Percentiles rank a stretch among this genome's conserved stretches.
Evolutionary conservation across 2,329 filamentous ascomycete species (phyloP).

Genomic region (Westerdykella ornata): DNA sequence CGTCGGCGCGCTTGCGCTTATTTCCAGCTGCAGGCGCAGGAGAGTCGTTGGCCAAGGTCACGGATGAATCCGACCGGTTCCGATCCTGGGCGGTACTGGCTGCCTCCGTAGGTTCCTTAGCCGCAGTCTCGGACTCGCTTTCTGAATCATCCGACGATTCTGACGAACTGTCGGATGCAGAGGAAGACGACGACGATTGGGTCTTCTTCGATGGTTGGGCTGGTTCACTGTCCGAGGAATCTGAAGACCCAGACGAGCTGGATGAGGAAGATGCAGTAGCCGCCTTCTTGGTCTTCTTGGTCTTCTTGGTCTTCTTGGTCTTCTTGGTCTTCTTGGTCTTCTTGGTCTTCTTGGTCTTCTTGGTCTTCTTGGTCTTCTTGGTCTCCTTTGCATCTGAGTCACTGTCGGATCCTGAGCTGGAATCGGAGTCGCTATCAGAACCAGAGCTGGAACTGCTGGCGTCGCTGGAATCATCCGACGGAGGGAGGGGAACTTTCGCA

Average conservation of each 20-base stretch:
- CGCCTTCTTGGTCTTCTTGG: too few relatives aligned
- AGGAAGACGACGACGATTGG: constrained; percentile 8
- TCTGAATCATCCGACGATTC: constrained; percentile 11
- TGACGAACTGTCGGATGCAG: constrained; percentile 5
- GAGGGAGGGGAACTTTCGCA: constrained; percentile 24
- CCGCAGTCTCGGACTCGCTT: constrained; percentile 13
- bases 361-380: too few relatives aligned
- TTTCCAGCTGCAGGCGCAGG: constrained; percentile 27
- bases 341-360: too few relatives aligned
- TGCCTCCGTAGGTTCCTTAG: background rate
- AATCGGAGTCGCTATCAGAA: constrained; percentile 13
- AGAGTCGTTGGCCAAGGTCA: constrained; percentile 28
- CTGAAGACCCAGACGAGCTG: constrained; percentile 6
- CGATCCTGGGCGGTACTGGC: constrained; percentile 14
- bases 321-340: too few relatives aligned
- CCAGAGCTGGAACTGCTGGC: constrained; percentile 19
- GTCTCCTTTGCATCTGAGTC: background rate
- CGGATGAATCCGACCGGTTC: constrained; percentile 45
- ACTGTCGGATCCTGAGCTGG: constrained; percentile 3
- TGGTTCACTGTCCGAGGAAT: constrained; percentile 8
- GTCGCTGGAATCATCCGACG: constrained; percentile 21
- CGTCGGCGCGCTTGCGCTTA: constrained; percentile 40
- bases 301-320: too few relatives aligned
- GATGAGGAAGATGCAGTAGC: constrained; percentile 5
- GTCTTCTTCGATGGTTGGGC: constrained; percentile 4